A percentile compares a stretch with the other conserved stretches of the same genome.
These are phyloP conservation scores for Drosera spatulata DNA, from an alignment of 179 eudicot species.

Conservation along the genomic window DNA sequence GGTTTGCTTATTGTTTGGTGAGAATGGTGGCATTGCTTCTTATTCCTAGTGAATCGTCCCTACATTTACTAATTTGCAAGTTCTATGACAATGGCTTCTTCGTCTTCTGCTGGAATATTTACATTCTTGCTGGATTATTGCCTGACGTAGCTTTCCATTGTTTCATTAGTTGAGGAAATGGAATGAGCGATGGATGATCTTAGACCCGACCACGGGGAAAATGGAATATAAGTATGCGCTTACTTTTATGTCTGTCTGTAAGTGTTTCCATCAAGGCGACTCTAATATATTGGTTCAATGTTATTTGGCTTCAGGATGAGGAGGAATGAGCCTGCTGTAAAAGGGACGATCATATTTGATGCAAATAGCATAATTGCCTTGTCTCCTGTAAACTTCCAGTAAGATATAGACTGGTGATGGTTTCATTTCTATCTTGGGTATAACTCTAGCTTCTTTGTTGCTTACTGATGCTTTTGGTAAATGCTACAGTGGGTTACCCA, in stretches of 20 bases:
- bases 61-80: too few species aligned
- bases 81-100: too few species aligned
- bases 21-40: too few species aligned
- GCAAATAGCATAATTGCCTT: conserved; percentile 81
- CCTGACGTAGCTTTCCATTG: neutral
- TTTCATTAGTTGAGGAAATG: conserved; percentile 75
- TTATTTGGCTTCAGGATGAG: conserved; percentile 38
- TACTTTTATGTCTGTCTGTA: neutral
- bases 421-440: neutral
- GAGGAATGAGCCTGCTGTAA: conserved; percentile 86
- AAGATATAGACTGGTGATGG: conserved; percentile 19
- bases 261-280: conserved; percentile 1
- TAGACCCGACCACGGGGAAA: conserved; percentile 97
- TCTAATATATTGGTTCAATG: too few species aligned
- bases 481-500: conserved; percentile 74
- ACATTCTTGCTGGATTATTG: neutral
- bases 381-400: conserved; percentile 99
- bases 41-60: too few species aligned
- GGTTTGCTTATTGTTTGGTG: too few species aligned
- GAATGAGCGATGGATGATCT: conserved; percentile 97
- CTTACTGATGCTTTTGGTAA: conserved; percentile 15
- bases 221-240: conserved; percentile 94
- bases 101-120: neutral
- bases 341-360: conserved; percentile 78
- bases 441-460: conserved; percentile 2